Evolutionary conservation across 192 early-diverging fungal genomes (phyloP), one percentile per base, ranked within the genome.

Genomic region (Entomortierella lignicola): DNA sequence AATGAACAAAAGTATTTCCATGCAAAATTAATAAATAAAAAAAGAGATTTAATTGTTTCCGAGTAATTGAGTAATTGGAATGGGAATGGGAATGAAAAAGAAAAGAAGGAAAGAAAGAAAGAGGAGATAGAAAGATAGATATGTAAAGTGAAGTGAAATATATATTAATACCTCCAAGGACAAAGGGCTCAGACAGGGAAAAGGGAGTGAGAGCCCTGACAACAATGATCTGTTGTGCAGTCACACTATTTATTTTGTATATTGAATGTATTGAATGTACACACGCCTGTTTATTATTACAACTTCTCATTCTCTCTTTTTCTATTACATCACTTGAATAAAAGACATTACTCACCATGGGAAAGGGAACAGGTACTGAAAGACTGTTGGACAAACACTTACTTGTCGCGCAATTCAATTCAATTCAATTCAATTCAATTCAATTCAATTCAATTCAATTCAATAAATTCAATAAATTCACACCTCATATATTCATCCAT

Each of bases 321-420:
- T 17, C 52, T 23, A 10, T 1, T 21, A 21, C 26, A 63, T 32
- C 10, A 17, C 50, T 3, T 23, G 41, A 7, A n/a, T n/a, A n/a
- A n/a, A n/a, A n/a, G n/a, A 67, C 54, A n/a, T 32, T 25, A 10
- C 4, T 37, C 44, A 25, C 51, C 67, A 79, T 79, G 75, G 75
- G 75, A 54, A 79, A 79, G 18, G 75, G 75, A 64, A 79, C 75
- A 79, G 75, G 75, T 70, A 57, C 20, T 23, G n/a, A n/a, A n/a
- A n/a, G n/a, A n/a, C n/a, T n/a, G n/a, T n/a, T n/a, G n/a, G n/a
- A n/a, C n/a, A n/a, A n/a, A n/a, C n/a, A n/a, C n/a, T n/a, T n/a
- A n/a, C n/a, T n/a, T n/a, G n/a, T n/a, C n/a, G n/a, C n/a, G n/a
- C n/a, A n/a, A n/a, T n/a, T n/a, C n/a, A n/a, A n/a, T n/a, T n/a